Percentiles rank a stretch among this genome's conserved stretches.
phyloP scores from a whole-genome alignment of 2,329 filamentous ascomycete species.

The Fusarium pilosicola region DNA sequence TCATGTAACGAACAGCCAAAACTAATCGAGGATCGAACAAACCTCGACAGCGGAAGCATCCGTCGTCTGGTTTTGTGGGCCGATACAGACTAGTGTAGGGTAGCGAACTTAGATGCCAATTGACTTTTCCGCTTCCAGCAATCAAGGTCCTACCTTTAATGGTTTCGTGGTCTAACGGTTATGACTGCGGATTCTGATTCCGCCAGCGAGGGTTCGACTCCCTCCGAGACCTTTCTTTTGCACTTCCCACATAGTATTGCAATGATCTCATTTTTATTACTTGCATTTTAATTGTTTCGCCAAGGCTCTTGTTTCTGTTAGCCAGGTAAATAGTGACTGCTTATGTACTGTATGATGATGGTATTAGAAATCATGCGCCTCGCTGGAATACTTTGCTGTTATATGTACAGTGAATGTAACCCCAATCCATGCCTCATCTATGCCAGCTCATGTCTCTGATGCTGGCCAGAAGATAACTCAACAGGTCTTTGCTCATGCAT shows the following conservation, averaged over 20 bases:
- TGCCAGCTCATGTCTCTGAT: constrained; percentile 10
- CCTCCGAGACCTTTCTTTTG: neutral
- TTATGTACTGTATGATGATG: neutral
- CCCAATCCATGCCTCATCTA: neutral
- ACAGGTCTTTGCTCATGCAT: neutral
- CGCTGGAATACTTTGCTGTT: neutral
- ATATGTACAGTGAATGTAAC: neutral
- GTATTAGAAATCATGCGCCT: neutral
- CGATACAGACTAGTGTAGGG: neutral
- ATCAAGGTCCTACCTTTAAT: neutral
- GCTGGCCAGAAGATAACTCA: neutral
- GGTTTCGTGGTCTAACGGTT: constrained; percentile 3
- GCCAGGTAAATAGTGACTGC: neutral
- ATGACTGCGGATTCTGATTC: constrained; percentile 3
- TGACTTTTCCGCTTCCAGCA: neutral
- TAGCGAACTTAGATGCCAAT: neutral
- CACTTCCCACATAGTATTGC: fast-evolving
- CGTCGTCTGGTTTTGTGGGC: neutral
- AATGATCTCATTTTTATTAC: neutral
- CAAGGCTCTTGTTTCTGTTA: fast-evolving
- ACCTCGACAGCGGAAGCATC: neutral
- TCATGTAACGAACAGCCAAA: neutral
- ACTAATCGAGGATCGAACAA: fast-evolving
- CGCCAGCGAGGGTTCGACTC: constrained; percentile 1
- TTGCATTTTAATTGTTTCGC: neutral